A percentile compares a stretch with the other conserved stretches of the same genome.
Evolutionary conservation across 1,284 basidiomycete genomes (phyloP).

Genomic region (Mrakiaceae sp.): DNA sequence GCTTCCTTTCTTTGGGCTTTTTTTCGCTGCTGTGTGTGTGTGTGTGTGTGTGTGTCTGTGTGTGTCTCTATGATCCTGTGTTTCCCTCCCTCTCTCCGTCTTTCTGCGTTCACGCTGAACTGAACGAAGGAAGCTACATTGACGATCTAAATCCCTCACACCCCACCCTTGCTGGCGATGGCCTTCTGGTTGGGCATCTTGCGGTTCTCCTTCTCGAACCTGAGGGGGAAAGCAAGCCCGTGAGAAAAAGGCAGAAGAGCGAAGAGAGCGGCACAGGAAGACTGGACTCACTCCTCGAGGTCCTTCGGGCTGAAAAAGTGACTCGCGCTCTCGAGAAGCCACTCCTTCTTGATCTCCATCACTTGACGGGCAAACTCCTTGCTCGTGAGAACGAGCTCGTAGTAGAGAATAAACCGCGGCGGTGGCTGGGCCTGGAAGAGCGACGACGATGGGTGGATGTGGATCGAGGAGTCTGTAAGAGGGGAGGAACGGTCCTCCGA

Average conservation of each 20-base stretch:
- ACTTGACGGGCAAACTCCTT: conserved; percentile 63
- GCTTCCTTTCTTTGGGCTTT: too few species aligned
- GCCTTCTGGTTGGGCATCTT: conserved; percentile 18
- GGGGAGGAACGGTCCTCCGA: background rate
- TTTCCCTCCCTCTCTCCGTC: background rate
- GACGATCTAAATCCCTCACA: background rate
- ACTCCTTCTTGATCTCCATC: conserved; percentile 92
- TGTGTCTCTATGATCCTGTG: background rate
- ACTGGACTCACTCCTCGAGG: conserved; percentile 5
- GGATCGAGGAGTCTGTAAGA: conserved; percentile 63
- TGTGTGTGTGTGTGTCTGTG: too few species aligned
- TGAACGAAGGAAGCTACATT: background rate
- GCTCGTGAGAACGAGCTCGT: conserved; percentile 55
- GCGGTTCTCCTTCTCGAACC: conserved; percentile 9
- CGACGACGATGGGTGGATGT: conserved; percentile 91
- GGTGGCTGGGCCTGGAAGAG: conserved; percentile 93
- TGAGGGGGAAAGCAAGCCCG: too few species aligned
- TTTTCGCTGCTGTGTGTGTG: too few species aligned
- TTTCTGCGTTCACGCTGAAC: background rate
- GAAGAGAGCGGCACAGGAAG: too few species aligned
- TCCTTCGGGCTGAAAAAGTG: conserved; percentile 16
- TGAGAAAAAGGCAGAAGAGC: too few species aligned
- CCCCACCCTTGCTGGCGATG: background rate
- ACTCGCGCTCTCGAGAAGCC: conserved; percentile 61
- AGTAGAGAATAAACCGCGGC: conserved; percentile 79